phyloP scores from a whole-genome alignment of 306 rosid genomes.

The Casuarina glauca region DNA sequence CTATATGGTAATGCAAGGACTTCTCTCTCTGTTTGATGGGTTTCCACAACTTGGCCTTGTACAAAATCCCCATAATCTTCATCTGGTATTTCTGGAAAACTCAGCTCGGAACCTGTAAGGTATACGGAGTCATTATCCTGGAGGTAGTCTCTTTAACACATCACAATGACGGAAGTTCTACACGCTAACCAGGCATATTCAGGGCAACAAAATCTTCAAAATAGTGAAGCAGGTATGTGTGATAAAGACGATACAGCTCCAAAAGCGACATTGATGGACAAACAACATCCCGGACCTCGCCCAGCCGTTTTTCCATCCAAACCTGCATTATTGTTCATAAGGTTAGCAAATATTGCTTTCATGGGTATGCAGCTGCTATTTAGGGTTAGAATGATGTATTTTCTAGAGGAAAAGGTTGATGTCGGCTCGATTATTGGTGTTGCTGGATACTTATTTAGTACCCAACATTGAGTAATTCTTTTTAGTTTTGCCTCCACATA shows the following conservation, averaged over 20 bases:
- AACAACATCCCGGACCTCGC: not conserved
- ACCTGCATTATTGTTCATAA: not conserved
- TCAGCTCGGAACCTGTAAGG: too few relatives aligned
- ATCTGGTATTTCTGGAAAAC: too few relatives aligned
- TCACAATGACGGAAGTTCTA: not conserved
- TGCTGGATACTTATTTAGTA: not conserved
- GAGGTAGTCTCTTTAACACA: not conserved
- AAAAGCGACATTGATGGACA: not conserved
- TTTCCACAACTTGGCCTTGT: not conserved
- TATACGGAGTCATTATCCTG: too few relatives aligned
- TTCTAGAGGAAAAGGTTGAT: not conserved
- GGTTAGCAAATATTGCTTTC: not conserved
- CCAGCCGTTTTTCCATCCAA: not conserved
- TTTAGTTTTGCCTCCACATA: not conserved
- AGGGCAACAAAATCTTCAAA: not conserved
- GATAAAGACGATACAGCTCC: not conserved
- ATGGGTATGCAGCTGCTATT: not conserved
- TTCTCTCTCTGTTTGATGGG: not conserved
- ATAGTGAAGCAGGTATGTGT: conserved; percentile 1
- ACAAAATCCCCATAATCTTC: not conserved
- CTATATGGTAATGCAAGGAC: not conserved
- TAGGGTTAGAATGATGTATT: not conserved
- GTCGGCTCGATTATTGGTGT: not conserved
- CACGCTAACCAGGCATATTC: not conserved
- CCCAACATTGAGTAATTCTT: not conserved